phyloP scores from a whole-genome alignment of 208 protist genomes.

The Trypanosoma brucei region DNA sequence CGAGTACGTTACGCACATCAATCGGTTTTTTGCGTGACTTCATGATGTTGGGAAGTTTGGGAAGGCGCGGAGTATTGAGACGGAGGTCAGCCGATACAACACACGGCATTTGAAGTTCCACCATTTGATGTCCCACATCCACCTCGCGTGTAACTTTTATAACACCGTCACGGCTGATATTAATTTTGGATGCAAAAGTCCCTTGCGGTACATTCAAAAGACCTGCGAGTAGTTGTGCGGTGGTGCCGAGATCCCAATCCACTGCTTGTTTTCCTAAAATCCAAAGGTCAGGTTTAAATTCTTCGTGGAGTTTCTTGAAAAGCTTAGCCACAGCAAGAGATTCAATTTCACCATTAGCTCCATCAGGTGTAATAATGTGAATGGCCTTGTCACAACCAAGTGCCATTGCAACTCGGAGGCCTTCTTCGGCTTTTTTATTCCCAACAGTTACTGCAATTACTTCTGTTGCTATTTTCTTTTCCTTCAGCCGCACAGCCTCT shows the following conservation, averaged over 20 bases:
- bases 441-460: conserved; percentile 94
- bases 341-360: conserved; percentile 65
- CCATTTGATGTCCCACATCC: conserved; percentile 92
- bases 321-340: conserved; percentile 91
- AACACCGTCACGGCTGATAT: conserved; percentile 38
- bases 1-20: conserved; percentile 62
- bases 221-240: conserved; percentile 92
- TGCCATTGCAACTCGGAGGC: conserved; percentile 91
- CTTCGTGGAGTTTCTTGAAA: conserved; percentile 86
- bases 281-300: conserved; percentile 86
- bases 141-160: conserved; percentile 93
- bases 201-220: conserved; percentile 93
- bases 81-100: conserved; percentile 88
- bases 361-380: conserved; percentile 85
- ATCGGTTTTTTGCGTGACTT: conserved; percentile 96
- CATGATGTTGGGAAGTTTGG: conserved; percentile 97
- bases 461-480: conserved; percentile 87
- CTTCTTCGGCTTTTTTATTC: conserved; percentile 83
- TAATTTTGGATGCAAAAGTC: conserved; percentile 91
- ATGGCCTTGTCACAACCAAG: conserved; percentile 95
- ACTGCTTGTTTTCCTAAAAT: conserved; percentile 96
- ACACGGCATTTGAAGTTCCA: conserved; percentile 79
- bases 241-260: conserved; percentile 93
- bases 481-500: conserved; percentile 93
- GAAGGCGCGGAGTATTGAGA: conserved; percentile 95